Conservation (phyloP, 768 basidiomycete species). For the Suillus ampliporus region DNA sequence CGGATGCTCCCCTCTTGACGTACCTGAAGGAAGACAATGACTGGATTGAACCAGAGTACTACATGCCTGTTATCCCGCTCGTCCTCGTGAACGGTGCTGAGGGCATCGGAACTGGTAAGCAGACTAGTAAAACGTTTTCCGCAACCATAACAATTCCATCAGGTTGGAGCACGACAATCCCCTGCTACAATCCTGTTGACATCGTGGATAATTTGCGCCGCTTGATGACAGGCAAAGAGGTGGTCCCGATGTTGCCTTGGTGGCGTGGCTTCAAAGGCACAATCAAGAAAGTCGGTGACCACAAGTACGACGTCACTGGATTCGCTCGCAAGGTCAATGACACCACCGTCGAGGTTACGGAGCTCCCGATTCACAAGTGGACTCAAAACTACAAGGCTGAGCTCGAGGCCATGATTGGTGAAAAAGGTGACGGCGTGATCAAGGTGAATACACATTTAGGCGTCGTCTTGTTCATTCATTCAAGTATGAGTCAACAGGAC, state of each 20-base stretch:
- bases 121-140: background rate
- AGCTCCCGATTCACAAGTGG: constrained; percentile 95
- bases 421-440: constrained; percentile 80
- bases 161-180: constrained; percentile 96
- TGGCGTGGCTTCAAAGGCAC: constrained; percentile 95
- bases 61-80: constrained; percentile 88
- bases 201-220: constrained; percentile 88
- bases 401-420: constrained; percentile 86
- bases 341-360: constrained; percentile 92
- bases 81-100: constrained; percentile 94
- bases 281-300: constrained; percentile 79
- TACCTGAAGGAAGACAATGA: constrained; percentile 86
- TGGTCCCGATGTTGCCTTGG: constrained; percentile 92
- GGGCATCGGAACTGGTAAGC: constrained; percentile 93
- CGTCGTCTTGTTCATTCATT: constrained; percentile 1
- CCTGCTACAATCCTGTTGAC: constrained; percentile 90
- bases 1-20: constrained; percentile 86
- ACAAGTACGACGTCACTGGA: constrained; percentile 87
- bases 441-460: constrained; percentile 58
- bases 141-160: background rate
- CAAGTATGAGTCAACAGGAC: constrained; percentile 58
- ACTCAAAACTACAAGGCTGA: constrained; percentile 92
- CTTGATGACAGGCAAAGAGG: constrained; percentile 84
- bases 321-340: constrained; percentile 77
- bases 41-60: constrained; percentile 92